phyloP scores from a whole-genome alignment of 805 yeast genomes.

The Kodamaea kaohsiungensis region DNA sequence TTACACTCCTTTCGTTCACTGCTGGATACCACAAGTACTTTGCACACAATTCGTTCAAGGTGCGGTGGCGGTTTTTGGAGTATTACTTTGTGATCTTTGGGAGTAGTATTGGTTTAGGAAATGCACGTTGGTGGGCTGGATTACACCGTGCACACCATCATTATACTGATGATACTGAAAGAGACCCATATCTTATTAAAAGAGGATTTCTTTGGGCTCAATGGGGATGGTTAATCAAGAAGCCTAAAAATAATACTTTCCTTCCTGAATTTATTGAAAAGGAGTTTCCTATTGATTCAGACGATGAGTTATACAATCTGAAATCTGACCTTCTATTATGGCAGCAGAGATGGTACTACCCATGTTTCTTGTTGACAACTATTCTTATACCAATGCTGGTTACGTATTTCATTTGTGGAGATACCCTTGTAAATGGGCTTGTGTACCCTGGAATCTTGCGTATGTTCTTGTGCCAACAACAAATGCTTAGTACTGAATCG shows the following conservation, averaged over 20 bases:
- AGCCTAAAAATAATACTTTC: constrained; percentile 45
- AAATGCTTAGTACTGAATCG: constrained; percentile 75
- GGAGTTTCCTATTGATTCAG: constrained; percentile 30
- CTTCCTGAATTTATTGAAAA: constrained; percentile 36
- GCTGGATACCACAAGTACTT: constrained; percentile 45
- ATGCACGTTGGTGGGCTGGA: constrained; percentile 76
- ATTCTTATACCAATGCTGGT: constrained; percentile 31
- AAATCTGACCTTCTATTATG: constrained; percentile 26
- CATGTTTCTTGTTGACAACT: constrained; percentile 31
- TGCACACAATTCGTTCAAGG: constrained; percentile 40
- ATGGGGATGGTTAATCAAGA: constrained; percentile 81
- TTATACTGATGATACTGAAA: constrained; percentile 77
- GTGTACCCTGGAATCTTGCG: constrained; percentile 78
- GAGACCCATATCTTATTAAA: constrained; percentile 84
- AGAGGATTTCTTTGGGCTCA: constrained; percentile 82
- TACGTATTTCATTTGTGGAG: constrained; percentile 27
- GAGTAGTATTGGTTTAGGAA: constrained; percentile 73
- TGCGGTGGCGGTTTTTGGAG: constrained; percentile 37
- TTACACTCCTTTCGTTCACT: constrained; percentile 42
- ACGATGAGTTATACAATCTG: neutral
- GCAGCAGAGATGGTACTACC: constrained; percentile 34
- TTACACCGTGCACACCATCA: constrained; percentile 91
- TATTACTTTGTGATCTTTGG: constrained; percentile 60
- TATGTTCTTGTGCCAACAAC: constrained; percentile 73
- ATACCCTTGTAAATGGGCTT: constrained; percentile 36